A percentile compares a stretch with the other conserved stretches of the same genome.
phyloP scores from a whole-genome alignment of 2,329 filamentous ascomycete genomes.

The Diplocarpon rosae region DNA sequence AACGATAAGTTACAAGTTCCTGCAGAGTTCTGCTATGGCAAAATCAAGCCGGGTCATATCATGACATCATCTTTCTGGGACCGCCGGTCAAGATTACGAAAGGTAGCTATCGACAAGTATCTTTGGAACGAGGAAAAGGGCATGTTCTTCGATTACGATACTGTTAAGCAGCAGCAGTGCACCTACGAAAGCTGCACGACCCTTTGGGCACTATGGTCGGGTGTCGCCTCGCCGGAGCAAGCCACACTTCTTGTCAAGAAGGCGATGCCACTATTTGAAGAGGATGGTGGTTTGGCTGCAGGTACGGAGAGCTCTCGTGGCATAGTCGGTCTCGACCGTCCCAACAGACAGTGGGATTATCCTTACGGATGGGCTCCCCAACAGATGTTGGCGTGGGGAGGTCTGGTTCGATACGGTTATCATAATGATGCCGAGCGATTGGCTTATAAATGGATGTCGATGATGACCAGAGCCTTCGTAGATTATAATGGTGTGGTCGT shows the following conservation, averaged over 20 bases:
- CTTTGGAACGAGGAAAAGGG: conserved; percentile 86
- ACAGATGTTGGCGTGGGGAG: conserved; percentile 96
- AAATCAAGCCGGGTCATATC: conserved; percentile 54
- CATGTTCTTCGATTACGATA: conserved; percentile 98
- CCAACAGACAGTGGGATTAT: conserved; percentile 97
- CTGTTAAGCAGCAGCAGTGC: conserved; percentile 66
- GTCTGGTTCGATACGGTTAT: conserved; percentile 83
- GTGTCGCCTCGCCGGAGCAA: conserved; percentile 73
- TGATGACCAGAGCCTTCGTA: conserved; percentile 97
- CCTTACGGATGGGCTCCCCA: conserved; percentile 98
- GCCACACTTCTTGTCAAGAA: conserved; percentile 72
- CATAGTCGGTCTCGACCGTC: conserved; percentile 63
- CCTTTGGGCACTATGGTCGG: conserved; percentile 96
- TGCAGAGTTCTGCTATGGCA: conserved; percentile 63
- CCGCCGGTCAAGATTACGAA: conserved; percentile 72
- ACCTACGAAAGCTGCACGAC: conserved; percentile 87
- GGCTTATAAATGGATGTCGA: conserved; percentile 94
- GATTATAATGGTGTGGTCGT: conserved; percentile 98
- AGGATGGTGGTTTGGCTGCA: conserved; percentile 74
- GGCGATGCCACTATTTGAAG: conserved; percentile 80
- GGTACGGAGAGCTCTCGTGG: conserved; percentile 87
- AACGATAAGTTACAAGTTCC: conserved; percentile 74
- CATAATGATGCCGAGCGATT: conserved; percentile 79
- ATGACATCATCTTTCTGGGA: conserved; percentile 87
- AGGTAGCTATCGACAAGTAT: conserved; percentile 80